Conservation (phyloP, 306 rosid genomes). For the Vachellia pachyceras region DNA sequence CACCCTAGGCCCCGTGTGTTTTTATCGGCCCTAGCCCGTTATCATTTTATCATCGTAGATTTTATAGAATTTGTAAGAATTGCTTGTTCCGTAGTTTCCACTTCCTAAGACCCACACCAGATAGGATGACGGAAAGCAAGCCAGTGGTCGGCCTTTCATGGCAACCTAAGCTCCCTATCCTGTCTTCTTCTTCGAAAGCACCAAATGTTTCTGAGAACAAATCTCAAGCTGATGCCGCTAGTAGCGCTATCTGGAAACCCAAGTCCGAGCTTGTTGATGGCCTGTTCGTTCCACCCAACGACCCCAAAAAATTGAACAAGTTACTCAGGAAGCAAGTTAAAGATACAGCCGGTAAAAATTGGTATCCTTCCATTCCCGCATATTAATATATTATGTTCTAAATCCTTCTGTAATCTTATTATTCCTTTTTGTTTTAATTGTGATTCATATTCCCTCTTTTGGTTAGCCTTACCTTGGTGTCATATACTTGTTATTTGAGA, state of each 20-base stretch:
- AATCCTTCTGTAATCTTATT: background rate
- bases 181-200: slow-evolving; percentile 44
- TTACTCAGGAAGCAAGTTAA: slow-evolving; percentile 64
- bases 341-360: slow-evolving; percentile 71
- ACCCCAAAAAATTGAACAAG: slow-evolving; percentile 70
- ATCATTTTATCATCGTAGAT: too few species aligned
- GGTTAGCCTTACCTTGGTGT: background rate
- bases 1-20: background rate
- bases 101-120: background rate
- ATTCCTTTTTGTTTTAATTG: background rate
- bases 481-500: background rate
- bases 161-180: slow-evolving; percentile 71
- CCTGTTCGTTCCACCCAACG: slow-evolving; percentile 73
- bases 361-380: slow-evolving; percentile 50
- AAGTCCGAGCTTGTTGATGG: slow-evolving; percentile 76
- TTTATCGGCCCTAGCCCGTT: background rate
- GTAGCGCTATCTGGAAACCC: slow-evolving; percentile 62
- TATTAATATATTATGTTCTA: background rate
- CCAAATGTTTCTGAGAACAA: slow-evolving; percentile 34
- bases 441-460: background rate
- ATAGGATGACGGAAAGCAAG: slow-evolving; percentile 55
- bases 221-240: slow-evolving; percentile 43
- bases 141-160: slow-evolving; percentile 73
- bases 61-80: background rate
- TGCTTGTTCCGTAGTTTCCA: background rate